Conservation (phyloP, 2,329 filamentous ascomycete genomes). For the Penicillium sp. region DNA sequence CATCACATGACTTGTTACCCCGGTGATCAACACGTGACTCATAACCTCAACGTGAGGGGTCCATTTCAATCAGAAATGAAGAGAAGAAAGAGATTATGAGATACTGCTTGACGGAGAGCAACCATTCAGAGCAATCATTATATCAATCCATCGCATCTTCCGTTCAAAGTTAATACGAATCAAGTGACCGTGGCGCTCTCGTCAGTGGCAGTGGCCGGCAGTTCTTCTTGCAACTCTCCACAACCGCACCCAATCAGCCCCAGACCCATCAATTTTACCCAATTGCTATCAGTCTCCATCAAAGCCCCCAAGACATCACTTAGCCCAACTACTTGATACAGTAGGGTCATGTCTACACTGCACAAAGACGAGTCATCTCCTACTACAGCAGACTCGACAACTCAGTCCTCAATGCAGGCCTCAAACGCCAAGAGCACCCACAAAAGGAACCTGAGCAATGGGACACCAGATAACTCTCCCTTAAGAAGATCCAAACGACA, state of each 20-base stretch:
- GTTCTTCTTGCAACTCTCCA: conserved; percentile 5
- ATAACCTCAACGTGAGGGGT: not conserved
- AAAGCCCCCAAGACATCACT: not conserved
- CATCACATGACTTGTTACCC: conserved; percentile 40
- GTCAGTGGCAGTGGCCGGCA: not conserved
- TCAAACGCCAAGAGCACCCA: conserved; percentile 24
- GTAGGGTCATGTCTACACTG: conserved; percentile 7
- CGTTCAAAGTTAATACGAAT: not conserved
- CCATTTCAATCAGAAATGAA: not conserved
- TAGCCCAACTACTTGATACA: not conserved
- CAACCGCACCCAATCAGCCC: not conserved
- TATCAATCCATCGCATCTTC: too few species aligned
- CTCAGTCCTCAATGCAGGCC: conserved; percentile 18
- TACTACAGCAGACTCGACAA: not conserved
- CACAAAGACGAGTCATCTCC: not conserved
- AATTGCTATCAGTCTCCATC: conserved; percentile 3
- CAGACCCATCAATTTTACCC: conserved; percentile 2
- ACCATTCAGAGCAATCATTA: not conserved
- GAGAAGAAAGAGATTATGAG: not conserved
- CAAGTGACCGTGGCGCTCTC: not conserved
- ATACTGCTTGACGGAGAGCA: not conserved
- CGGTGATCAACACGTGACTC: conserved; percentile 41
- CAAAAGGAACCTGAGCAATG: conserved; percentile 39
- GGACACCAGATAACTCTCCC: conserved; percentile 32
- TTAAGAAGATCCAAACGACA: conserved; percentile 40